Percentiles rank a stretch among this genome's conserved stretches.
Evolutionary conservation across 2,329 filamentous ascomycete species (phyloP).

Genomic region (Epichloe uncinata): DNA sequence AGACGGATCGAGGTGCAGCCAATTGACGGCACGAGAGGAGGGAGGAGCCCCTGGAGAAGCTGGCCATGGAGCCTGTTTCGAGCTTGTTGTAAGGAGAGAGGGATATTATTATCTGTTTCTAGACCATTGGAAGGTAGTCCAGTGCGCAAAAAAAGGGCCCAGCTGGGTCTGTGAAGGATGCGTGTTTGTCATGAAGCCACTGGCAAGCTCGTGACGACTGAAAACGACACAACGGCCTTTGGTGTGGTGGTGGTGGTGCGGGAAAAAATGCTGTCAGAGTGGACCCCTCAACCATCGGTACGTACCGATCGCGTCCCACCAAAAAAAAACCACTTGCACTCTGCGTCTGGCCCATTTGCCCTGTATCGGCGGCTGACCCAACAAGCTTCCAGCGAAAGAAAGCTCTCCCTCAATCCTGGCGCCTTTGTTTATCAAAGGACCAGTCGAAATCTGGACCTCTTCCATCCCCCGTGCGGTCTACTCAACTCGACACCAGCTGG

Average conservation of each 20-base stretch:
- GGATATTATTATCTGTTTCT: neutral
- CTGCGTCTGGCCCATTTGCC: conserved; percentile 14
- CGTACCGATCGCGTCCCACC: conserved; percentile 10
- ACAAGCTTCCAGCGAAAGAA: conserved; percentile 14
- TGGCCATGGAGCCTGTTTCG: conserved; percentile 15
- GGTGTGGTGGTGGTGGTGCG: neutral
- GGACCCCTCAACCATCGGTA: conserved; percentile 3
- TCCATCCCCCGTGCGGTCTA: conserved; percentile 5
- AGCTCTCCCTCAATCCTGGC: neutral
- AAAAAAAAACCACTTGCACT: conserved; percentile 16
- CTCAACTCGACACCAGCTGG: neutral
- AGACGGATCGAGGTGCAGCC: conserved; percentile 9
- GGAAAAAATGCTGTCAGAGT: neutral
- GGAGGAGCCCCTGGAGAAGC: conserved; percentile 17
- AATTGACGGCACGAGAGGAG: conserved; percentile 15
- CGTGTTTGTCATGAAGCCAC: neutral
- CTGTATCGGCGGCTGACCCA: conserved; percentile 18
- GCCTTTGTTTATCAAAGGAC: conserved; percentile 7
- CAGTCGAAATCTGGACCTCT: conserved; percentile 3
- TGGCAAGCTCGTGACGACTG: neutral
- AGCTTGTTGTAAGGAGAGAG: neutral
- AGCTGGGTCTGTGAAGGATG: neutral
- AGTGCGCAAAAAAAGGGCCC: neutral
- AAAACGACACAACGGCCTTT: neutral
- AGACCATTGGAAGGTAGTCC: neutral